Conservation (phyloP, 2,329 filamentous ascomycete species). For the Monosporascus cannonballus region DNA sequence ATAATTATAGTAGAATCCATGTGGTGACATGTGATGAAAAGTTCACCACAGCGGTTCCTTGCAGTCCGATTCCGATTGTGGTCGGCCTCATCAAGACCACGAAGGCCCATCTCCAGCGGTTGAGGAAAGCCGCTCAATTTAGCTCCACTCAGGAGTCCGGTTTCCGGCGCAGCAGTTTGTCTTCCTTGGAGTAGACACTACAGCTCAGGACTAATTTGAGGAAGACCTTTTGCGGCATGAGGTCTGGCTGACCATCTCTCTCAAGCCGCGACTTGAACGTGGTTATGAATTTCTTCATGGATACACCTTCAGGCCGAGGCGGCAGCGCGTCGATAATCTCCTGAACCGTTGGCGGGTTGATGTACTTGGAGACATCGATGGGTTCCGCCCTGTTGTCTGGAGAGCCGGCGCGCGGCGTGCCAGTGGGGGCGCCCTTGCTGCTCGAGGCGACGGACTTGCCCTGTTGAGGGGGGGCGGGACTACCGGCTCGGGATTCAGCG, state of each 20-base stretch:
- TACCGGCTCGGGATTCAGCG: slow-evolving; percentile 54
- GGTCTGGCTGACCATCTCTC: slow-evolving; percentile 40
- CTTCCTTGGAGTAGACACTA: slow-evolving; percentile 45
- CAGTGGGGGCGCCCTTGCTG: slow-evolving; percentile 8
- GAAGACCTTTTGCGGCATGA: slow-evolving; percentile 50
- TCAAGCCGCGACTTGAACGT: slow-evolving; percentile 49
- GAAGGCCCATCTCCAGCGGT: neutral
- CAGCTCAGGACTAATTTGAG: slow-evolving; percentile 53
- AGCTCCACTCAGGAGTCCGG: slow-evolving; percentile 17
- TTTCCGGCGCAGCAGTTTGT: slow-evolving; percentile 47
- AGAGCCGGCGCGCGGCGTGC: slow-evolving; percentile 25
- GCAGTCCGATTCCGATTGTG: too few relatives aligned
- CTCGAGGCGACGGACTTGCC: slow-evolving; percentile 24
- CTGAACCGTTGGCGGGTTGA: slow-evolving; percentile 36
- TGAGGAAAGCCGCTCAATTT: neutral
- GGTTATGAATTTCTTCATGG: slow-evolving; percentile 47
- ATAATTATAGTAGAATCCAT: too few relatives aligned
- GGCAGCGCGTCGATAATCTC: slow-evolving; percentile 52
- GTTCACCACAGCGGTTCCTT: too few relatives aligned
- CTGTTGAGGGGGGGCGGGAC: slow-evolving; percentile 42
- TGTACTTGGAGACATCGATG: slow-evolving; percentile 1
- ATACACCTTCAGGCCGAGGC: slow-evolving; percentile 43
- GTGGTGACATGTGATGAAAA: too few relatives aligned
- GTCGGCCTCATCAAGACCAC: too few relatives aligned
- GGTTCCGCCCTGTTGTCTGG: slow-evolving; percentile 13